phyloP scores from a whole-genome alignment of 208 protist genomes.

The Leishmania tarentolae region DNA sequence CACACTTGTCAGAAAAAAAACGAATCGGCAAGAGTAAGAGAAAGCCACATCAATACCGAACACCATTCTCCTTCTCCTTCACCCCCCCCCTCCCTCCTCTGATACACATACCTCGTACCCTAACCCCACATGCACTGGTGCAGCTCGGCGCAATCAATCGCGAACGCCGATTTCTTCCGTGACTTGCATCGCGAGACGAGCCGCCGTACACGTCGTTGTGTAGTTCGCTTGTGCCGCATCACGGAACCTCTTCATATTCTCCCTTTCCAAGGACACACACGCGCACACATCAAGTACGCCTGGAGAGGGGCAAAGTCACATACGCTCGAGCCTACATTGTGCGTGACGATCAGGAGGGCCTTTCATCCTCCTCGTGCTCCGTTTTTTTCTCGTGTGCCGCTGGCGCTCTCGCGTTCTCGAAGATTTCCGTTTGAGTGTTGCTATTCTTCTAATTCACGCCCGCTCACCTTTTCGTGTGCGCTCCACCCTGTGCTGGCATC shows the following conservation, averaged over 20 bases:
- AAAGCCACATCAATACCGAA: not conserved
- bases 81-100: too few species aligned
- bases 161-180: not conserved
- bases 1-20: not conserved
- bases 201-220: not conserved
- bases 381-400: not conserved
- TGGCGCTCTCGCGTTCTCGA: not conserved
- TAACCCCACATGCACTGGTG: not conserved
- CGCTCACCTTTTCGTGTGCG: not conserved
- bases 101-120: not conserved
- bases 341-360: not conserved
- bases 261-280: not conserved
- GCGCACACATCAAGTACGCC: not conserved
- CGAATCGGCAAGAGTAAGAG: not conserved
- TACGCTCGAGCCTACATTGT: not conserved
- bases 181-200: not conserved
- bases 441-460: not conserved
- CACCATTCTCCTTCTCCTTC: too few species aligned
- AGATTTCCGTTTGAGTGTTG: constrained; percentile 7
- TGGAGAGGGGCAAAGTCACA: not conserved
- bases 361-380: not conserved
- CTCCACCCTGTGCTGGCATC: not conserved
- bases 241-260: too few species aligned
- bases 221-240: not conserved
- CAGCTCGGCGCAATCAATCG: not conserved